A percentile compares a stretch with the other conserved stretches of the same genome.
phyloP scores from a whole-genome alignment of 805 yeast species.

The Yamadazyma philogaea region DNA sequence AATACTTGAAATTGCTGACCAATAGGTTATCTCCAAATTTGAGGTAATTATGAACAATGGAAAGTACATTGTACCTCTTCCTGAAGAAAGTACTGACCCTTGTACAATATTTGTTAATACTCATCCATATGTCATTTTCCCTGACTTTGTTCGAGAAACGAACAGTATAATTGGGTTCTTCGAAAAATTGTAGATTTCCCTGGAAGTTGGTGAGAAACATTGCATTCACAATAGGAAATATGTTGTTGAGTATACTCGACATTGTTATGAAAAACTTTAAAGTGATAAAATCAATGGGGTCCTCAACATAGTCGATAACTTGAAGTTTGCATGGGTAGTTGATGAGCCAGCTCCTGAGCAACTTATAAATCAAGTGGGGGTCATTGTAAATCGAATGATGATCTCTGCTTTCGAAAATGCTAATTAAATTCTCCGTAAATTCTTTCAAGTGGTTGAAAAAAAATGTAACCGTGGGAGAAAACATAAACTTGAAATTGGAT shows the following conservation, averaged over 20 bases:
- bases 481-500: slow-evolving; percentile 4
- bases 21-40: slow-evolving; percentile 8
- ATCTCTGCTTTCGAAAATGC: slow-evolving; percentile 6
- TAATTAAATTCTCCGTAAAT: slow-evolving; percentile 3
- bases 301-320: slow-evolving; percentile 9
- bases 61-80: slow-evolving; percentile 18
- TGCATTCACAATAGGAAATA: slow-evolving; percentile 22
- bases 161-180: slow-evolving; percentile 10
- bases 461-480: slow-evolving; percentile 2
- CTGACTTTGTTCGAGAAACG: slow-evolving; percentile 2
- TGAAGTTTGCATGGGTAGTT: slow-evolving; percentile 21
- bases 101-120: slow-evolving; percentile 13
- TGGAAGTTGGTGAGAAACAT: slow-evolving; percentile 21
- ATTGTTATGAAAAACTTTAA: slow-evolving; percentile 16
- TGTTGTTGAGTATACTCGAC: slow-evolving; percentile 17
- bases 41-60: slow-evolving; percentile 18
- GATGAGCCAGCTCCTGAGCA: slow-evolving; percentile 22
- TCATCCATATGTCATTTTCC: slow-evolving; percentile 9
- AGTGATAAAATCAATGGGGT: slow-evolving; percentile 15
- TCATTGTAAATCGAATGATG: background rate
- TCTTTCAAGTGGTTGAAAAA: slow-evolving; percentile 6
- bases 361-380: slow-evolving; percentile 13
- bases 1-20: slow-evolving; percentile 9
- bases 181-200: slow-evolving; percentile 19
- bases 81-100: slow-evolving; percentile 21